Conservation (phyloP, 257 asterid species). For the Nicotiana noctiflora region DNA sequence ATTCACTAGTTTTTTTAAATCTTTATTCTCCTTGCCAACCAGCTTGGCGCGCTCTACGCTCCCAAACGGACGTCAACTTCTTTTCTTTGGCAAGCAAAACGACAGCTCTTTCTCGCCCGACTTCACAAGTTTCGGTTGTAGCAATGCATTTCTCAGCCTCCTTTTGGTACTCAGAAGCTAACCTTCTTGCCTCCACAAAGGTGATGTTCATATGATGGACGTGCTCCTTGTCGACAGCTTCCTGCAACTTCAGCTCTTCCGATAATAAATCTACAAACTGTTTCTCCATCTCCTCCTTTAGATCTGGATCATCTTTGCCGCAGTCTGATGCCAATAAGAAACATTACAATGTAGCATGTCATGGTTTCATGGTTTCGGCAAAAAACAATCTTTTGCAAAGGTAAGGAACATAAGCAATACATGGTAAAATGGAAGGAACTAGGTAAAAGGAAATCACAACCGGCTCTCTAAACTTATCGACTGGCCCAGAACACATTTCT, state of each 20-base stretch:
- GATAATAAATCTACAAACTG: conserved; percentile 76
- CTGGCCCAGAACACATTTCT: not conserved
- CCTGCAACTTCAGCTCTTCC: conserved; percentile 86
- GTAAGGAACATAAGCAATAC: no score
- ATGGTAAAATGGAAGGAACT: not conserved
- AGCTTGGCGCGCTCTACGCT: conserved; percentile 68
- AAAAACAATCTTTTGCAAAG: not conserved
- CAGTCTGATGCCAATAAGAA: conserved; percentile 41
- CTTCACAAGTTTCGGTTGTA: conserved; percentile 92
- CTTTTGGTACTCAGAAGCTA: conserved; percentile 72
- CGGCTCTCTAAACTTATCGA: not conserved
- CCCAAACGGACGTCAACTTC: conserved; percentile 73
- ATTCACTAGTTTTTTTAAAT: not conserved
- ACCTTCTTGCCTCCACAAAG: conserved; percentile 71
- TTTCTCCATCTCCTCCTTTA: conserved; percentile 93
- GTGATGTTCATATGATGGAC: conserved; percentile 75
- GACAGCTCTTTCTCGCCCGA: conserved; percentile 68
- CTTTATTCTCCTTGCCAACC: conserved; percentile 75
- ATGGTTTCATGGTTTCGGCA: not conserved
- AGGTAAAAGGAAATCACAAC: not conserved
- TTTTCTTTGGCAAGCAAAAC: conserved; percentile 63
- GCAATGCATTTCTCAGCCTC: conserved; percentile 91
- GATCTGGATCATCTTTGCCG: conserved; percentile 90
- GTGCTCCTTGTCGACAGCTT: conserved; percentile 54
- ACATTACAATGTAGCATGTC: not conserved